Conservation (phyloP, 139 green algal genomes). For the Edaphochlamys debaryana region DNA sequence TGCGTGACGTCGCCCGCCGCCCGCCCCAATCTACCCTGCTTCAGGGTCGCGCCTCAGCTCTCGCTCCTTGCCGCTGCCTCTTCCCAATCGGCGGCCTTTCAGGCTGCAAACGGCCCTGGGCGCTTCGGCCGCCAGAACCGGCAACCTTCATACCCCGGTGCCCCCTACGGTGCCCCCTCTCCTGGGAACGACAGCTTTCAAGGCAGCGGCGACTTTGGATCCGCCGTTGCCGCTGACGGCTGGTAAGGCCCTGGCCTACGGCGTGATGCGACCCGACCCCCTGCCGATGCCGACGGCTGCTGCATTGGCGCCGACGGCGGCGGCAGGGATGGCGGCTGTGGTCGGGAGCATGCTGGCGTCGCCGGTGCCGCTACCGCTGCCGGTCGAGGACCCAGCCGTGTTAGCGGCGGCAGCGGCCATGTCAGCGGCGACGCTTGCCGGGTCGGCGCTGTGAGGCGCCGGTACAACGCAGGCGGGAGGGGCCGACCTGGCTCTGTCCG, state of each 20-base stretch:
- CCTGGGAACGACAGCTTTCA: slow-evolving; percentile 16
- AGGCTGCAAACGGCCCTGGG: slow-evolving; percentile 7
- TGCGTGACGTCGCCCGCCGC: neutral
- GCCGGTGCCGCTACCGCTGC: neutral
- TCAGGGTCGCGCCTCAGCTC: slow-evolving; percentile 21
- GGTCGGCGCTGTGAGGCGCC: too few species aligned
- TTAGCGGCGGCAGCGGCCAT: neutral
- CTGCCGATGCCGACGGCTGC: neutral
- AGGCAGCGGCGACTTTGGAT: neutral
- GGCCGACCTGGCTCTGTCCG: too few species aligned
- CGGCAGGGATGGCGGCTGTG: neutral
- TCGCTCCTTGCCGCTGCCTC: slow-evolving; percentile 32
- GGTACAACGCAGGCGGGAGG: too few species aligned
- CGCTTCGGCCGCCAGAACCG: neutral
- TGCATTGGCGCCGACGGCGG: slow-evolving; percentile 3
- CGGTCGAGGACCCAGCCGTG: neutral
- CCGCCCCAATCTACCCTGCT: neutral
- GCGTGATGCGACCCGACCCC: too few species aligned
- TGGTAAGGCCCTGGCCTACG: too few species aligned
- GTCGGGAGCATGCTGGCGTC: neutral
- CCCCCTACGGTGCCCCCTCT: neutral
- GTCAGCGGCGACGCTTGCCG: too few species aligned
- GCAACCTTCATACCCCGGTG: slow-evolving; percentile 4
- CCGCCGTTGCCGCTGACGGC: neutral
- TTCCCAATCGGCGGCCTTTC: slow-evolving; percentile 15